These are phyloP conservation scores for Pseudocercospora fijiensis DNA, from an alignment of 2,329 filamentous ascomycete genomes.

Conservation along the genomic window DNA sequence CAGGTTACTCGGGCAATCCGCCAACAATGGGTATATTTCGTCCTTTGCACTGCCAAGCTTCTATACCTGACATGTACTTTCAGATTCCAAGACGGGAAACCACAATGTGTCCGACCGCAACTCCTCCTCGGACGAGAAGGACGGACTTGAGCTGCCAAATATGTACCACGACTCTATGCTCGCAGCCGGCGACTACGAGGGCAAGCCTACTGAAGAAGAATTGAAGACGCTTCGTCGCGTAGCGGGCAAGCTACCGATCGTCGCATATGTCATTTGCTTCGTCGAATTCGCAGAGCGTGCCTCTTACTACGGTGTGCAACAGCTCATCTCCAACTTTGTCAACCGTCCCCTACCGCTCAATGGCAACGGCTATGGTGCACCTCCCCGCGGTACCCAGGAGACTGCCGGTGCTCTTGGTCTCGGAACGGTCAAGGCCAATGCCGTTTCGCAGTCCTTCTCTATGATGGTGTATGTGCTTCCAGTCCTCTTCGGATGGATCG, in stretches of 20 bases:
- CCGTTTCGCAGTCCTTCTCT: slow-evolving; percentile 55
- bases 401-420: slow-evolving; percentile 59
- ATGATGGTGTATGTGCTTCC: slow-evolving; percentile 59
- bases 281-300: slow-evolving; percentile 52
- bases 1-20: neutral
- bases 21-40: neutral
- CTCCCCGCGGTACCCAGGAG: slow-evolving; percentile 43
- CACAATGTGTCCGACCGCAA: slow-evolving; percentile 7
- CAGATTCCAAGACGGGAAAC: slow-evolving; percentile 4
- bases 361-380: slow-evolving; percentile 35
- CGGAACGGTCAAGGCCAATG: slow-evolving; percentile 66
- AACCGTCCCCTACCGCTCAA: slow-evolving; percentile 30
- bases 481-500: slow-evolving; percentile 48
- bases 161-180: slow-evolving; percentile 19
- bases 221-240: slow-evolving; percentile 45
- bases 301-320: slow-evolving; percentile 45
- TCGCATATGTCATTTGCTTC: slow-evolving; percentile 41
- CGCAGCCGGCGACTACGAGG: slow-evolving; percentile 22
- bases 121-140: slow-evolving; percentile 16
- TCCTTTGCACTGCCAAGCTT: neutral
- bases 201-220: slow-evolving; percentile 46
- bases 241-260: slow-evolving; percentile 41
- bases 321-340: slow-evolving; percentile 52
- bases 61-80: neutral
- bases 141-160: slow-evolving; percentile 8